These are phyloP conservation scores for Neurospora terricola DNA, from an alignment of 495 filamentous ascomycete species.

Conservation along the genomic window DNA sequence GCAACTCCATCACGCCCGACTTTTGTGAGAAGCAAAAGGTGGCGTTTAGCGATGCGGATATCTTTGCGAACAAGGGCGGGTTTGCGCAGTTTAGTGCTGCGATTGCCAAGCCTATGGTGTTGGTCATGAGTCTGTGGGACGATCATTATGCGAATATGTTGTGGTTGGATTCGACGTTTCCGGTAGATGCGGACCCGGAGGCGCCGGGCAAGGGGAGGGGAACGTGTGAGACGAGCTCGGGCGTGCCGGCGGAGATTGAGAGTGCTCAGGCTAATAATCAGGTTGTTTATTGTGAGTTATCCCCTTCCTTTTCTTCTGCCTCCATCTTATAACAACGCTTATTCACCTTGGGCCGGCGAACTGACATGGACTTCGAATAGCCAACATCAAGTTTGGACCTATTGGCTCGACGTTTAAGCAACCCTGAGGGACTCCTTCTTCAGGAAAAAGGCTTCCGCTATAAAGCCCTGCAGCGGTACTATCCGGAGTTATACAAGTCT, in stretches of 20 bases:
- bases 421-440: background rate
- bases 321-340: background rate
- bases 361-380: background rate
- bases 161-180: conserved; percentile 71
- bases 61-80: conserved; percentile 50
- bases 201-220: conserved; percentile 58
- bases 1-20: conserved; percentile 24
- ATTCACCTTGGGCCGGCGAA: too few species aligned
- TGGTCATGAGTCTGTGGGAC: conserved; percentile 67
- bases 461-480: background rate
- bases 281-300: conserved; percentile 29
- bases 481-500: background rate
- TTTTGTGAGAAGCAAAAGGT: conserved; percentile 13
- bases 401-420: conserved; percentile 49
- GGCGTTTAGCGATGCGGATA: conserved; percentile 47
- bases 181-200: conserved; percentile 33
- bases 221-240: conserved; percentile 49
- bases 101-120: conserved; percentile 50
- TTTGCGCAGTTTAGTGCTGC: conserved; percentile 44
- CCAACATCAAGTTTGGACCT: conserved; percentile 60
- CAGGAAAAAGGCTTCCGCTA: background rate
- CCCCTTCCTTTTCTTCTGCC: background rate
- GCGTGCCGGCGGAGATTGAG: conserved; percentile 49
- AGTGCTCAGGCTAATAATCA: conserved; percentile 35
- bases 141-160: conserved; percentile 67